phyloP scores from a whole-genome alignment of 78 protist genomes.

The Thecamonas trahens region DNA sequence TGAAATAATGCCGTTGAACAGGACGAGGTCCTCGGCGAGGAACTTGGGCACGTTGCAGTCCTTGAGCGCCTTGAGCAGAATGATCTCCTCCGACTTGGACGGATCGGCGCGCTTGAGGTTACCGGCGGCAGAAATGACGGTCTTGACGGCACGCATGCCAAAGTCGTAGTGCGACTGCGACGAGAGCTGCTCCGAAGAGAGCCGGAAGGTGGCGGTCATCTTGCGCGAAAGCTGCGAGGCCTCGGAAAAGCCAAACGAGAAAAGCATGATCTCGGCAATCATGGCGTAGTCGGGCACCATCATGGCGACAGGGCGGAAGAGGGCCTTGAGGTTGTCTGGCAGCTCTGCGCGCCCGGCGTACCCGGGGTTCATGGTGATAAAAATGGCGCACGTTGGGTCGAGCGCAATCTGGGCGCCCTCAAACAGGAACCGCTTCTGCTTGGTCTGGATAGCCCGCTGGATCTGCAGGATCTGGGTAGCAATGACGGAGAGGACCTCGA shows the following conservation, averaged over 20 bases:
- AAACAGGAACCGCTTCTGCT: slow-evolving; percentile 30
- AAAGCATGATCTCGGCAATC: slow-evolving; percentile 83
- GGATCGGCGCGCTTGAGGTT: slow-evolving; percentile 54
- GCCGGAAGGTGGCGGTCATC: slow-evolving; percentile 63
- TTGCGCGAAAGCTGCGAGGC: slow-evolving; percentile 39
- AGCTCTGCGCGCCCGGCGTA: slow-evolving; percentile 84
- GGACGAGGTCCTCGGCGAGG: slow-evolving; percentile 53
- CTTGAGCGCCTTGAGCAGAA: slow-evolving; percentile 72
- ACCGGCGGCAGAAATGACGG: slow-evolving; percentile 81
- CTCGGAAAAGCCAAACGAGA: slow-evolving; percentile 70
- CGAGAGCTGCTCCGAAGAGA: slow-evolving; percentile 69
- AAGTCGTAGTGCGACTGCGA: slow-evolving; percentile 78
- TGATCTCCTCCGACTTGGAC: slow-evolving; percentile 46
- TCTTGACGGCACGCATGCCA: slow-evolving; percentile 89
- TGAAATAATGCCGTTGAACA: slow-evolving; percentile 59
- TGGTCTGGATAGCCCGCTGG: slow-evolving; percentile 33
- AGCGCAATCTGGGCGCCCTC: slow-evolving; percentile 61
- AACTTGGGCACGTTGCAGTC: slow-evolving; percentile 91
- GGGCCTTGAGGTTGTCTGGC: slow-evolving; percentile 85
- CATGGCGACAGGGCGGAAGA: slow-evolving; percentile 86
- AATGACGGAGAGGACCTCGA: slow-evolving; percentile 58
- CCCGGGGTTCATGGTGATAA: slow-evolving; percentile 91
- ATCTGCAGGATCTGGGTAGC: slow-evolving; percentile 33
- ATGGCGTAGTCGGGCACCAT: slow-evolving; percentile 89
- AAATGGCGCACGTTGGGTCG: slow-evolving; percentile 49